Evolutionary conservation across 2,329 filamentous ascomycete species (phyloP).

Genomic region (Trichophyton rubrum): DNA sequence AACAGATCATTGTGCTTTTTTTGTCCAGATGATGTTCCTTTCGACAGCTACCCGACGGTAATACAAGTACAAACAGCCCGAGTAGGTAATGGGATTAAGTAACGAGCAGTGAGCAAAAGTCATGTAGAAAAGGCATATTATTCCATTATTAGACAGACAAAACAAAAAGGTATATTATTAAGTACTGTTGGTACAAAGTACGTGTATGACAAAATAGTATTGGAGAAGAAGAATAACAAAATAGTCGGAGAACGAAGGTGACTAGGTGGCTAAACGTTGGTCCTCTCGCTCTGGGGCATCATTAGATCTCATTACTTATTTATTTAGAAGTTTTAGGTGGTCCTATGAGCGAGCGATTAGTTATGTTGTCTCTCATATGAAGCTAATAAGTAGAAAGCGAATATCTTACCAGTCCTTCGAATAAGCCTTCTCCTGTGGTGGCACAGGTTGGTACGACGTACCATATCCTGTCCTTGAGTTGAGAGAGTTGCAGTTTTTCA

Average conservation of each 20-base stretch:
- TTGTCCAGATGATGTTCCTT: no score
- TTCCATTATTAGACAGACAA: neutral
- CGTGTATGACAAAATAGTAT: neutral
- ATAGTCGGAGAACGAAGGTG: neutral
- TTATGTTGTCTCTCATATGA: neutral
- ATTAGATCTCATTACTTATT: constrained; percentile 2
- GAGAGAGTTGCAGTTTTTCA: constrained; percentile 60
- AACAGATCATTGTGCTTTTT: no score
- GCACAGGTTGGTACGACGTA: constrained; percentile 74
- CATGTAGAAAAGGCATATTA: neutral
- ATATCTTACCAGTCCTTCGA: constrained; percentile 57
- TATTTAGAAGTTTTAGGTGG: constrained; percentile 2
- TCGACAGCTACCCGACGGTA: no score
- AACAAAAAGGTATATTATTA: constrained; percentile 1
- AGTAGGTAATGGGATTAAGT: no score
- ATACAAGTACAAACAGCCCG: neutral
- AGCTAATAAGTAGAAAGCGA: neutral
- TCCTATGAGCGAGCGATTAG: neutral
- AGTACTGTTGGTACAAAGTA: constrained; percentile 3
- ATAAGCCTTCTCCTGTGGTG: constrained; percentile 65
- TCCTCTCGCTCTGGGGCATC: neutral
- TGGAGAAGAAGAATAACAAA: neutral
- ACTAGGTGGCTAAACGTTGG: neutral
- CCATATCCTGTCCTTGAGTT: constrained; percentile 74
- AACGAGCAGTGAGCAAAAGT: no score